Percentiles rank a stretch among this genome's conserved stretches.
These are phyloP conservation scores for Coemansia sp. DNA, from an alignment of 192 early-diverging fungal species.

Conservation along the genomic window DNA sequence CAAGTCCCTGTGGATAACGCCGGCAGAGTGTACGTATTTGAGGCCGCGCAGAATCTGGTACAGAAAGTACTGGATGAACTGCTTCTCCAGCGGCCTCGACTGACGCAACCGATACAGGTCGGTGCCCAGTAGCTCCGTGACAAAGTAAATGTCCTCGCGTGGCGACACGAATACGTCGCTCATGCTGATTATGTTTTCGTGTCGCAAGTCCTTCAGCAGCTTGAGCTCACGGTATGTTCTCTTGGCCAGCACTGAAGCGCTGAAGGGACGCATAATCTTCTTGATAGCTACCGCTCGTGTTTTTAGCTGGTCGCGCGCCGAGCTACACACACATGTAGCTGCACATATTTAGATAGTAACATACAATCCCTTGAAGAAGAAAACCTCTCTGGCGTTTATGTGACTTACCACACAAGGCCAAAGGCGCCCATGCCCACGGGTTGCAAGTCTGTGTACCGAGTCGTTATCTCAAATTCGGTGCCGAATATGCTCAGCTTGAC, in stretches of 20 bases:
- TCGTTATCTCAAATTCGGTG: slow-evolving; percentile 81
- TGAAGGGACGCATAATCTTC: slow-evolving; percentile 95
- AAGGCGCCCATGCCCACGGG: slow-evolving; percentile 98
- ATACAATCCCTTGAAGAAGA: too few species aligned
- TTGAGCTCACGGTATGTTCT: slow-evolving; percentile 94
- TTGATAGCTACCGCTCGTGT: slow-evolving; percentile 87
- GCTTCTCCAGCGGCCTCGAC: slow-evolving; percentile 86
- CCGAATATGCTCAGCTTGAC: slow-evolving; percentile 77
- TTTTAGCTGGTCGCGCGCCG: slow-evolving; percentile 85
- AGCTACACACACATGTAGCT: slow-evolving; percentile 52
- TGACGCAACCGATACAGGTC: slow-evolving; percentile 92
- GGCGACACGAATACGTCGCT: slow-evolving; percentile 93
- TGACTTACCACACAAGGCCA: slow-evolving; percentile 89
- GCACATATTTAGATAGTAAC: background rate
- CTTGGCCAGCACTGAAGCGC: slow-evolving; percentile 88
- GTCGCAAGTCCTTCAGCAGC: slow-evolving; percentile 87
- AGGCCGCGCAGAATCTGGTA: slow-evolving; percentile 93
- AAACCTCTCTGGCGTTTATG: too few species aligned
- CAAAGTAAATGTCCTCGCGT: slow-evolving; percentile 95
- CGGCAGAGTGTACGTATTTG: slow-evolving; percentile 94
- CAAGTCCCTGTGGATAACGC: slow-evolving; percentile 93
- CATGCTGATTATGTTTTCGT: slow-evolving; percentile 95
- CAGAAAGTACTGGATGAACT: slow-evolving; percentile 96
- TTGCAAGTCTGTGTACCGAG: slow-evolving; percentile 85
- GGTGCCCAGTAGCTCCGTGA: slow-evolving; percentile 93